A percentile compares a stretch with the other conserved stretches of the same genome.
Evolutionary conservation across 2,329 filamentous ascomycete genomes (phyloP).

Genomic region (Hirsutella thompsonii): DNA sequence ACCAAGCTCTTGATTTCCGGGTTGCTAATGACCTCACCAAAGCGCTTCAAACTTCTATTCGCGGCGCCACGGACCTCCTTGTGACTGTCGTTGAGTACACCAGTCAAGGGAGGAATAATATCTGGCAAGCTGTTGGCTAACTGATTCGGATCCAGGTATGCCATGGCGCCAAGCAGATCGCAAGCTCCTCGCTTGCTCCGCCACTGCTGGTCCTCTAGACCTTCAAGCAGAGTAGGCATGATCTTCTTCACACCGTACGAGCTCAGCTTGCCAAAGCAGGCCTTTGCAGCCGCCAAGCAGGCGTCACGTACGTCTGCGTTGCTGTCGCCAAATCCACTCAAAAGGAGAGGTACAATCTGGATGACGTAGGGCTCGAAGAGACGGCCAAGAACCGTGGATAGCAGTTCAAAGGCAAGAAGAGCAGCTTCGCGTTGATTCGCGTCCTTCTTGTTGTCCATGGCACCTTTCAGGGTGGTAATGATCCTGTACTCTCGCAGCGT

Average conservation of each 20-base stretch:
- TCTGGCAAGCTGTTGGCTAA: slow-evolving; percentile 84
- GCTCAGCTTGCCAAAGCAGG: slow-evolving; percentile 84
- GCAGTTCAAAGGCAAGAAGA: slow-evolving; percentile 78
- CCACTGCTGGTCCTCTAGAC: slow-evolving; percentile 92
- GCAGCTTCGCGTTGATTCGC: slow-evolving; percentile 77
- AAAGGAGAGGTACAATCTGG: slow-evolving; percentile 81
- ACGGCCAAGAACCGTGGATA: slow-evolving; percentile 74
- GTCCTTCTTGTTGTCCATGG: slow-evolving; percentile 93
- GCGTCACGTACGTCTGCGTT: slow-evolving; percentile 85
- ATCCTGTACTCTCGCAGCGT: slow-evolving; percentile 77
- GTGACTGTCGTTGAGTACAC: slow-evolving; percentile 92
- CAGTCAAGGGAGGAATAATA: slow-evolving; percentile 90
- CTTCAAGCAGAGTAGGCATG: slow-evolving; percentile 78
- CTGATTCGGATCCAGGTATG: slow-evolving; percentile 92
- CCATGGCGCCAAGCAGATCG: slow-evolving; percentile 94
- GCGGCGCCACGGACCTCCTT: slow-evolving; percentile 90
- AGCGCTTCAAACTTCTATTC: slow-evolving; percentile 92
- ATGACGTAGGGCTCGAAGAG: slow-evolving; percentile 96
- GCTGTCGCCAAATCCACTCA: slow-evolving; percentile 78
- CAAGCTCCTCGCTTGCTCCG: slow-evolving; percentile 97
- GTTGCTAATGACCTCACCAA: slow-evolving; percentile 96
- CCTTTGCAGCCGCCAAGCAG: slow-evolving; percentile 84
- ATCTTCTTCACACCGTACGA: slow-evolving; percentile 95
- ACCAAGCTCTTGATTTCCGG: slow-evolving; percentile 93
- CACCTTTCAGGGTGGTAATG: slow-evolving; percentile 65